phyloP scores from a whole-genome alignment of 148 eudicot species.

The Amaranthus palmeri region DNA sequence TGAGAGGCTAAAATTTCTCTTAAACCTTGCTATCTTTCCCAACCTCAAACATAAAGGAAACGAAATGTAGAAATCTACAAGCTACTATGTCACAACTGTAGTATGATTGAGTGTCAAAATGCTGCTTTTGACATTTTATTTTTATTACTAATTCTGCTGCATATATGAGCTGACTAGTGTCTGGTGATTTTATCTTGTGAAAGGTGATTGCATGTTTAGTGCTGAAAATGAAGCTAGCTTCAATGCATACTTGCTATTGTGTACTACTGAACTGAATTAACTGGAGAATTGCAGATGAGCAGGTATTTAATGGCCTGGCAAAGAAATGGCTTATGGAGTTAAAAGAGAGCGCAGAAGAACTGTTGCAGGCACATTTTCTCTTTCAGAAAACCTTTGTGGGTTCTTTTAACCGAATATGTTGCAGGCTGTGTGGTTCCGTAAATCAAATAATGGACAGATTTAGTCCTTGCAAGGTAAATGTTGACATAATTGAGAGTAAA shows the following conservation, averaged over 20 bases:
- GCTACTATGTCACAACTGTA: neutral
- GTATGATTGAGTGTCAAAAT: neutral
- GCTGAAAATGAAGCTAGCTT: neutral
- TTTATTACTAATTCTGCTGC: neutral
- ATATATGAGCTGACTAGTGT: neutral
- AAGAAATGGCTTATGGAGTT: constrained; percentile 69
- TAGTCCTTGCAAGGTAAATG: constrained; percentile 50
- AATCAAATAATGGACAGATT: constrained; percentile 49
- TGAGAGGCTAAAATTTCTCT: neutral
- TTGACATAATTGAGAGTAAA: neutral
- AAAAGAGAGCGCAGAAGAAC: constrained; percentile 43
- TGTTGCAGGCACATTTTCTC: constrained; percentile 47
- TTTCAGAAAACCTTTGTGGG: constrained; percentile 47
- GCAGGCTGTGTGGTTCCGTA: constrained; percentile 46
- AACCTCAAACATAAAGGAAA: constrained; percentile 2
- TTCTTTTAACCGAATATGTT: constrained; percentile 45
- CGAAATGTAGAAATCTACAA: neutral
- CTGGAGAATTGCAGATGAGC: constrained; percentile 42
- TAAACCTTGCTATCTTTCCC: neutral
- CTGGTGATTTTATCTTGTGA: neutral
- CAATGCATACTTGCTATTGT: constrained; percentile 7
- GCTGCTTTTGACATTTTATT: neutral
- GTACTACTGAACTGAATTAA: neutral
- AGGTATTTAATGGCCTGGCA: constrained; percentile 43
- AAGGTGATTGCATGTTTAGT: constrained; percentile 2